Evolutionary conservation across 1,284 basidiomycete species (phyloP).

Genomic region (Cryptococcus sp.): DNA sequence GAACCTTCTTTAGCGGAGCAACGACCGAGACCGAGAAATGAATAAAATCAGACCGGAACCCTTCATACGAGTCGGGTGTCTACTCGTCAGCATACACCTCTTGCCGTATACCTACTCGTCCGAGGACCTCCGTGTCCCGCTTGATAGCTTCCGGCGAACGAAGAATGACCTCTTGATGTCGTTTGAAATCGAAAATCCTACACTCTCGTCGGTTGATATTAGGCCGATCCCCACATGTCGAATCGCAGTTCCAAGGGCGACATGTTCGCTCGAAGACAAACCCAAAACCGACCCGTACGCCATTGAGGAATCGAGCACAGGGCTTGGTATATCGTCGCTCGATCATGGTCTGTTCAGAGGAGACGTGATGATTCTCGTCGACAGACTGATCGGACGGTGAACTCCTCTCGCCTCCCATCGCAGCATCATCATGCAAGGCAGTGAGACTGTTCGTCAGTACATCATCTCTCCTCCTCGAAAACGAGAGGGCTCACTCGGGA

Average conservation of each 20-base stretch:
- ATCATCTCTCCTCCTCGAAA: background rate
- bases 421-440: constrained; percentile 49
- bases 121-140: constrained; percentile 22
- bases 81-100: constrained; percentile 6
- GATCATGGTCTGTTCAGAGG: constrained; percentile 23
- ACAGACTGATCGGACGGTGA: background rate
- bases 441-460: constrained; percentile 37
- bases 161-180: constrained; percentile 74
- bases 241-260: constrained; percentile 58
- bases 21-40: constrained; percentile 85
- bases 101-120: constrained; percentile 53
- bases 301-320: constrained; percentile 77
- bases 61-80: constrained; percentile 68
- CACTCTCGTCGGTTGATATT: constrained; percentile 70
- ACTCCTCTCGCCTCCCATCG: constrained; percentile 40
- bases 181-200: constrained; percentile 72
- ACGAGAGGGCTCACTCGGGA: constrained; percentile 61
- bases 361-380: constrained; percentile 5
- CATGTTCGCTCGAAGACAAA: constrained; percentile 81
- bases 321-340: constrained; percentile 49
- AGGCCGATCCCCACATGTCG: constrained; percentile 48
- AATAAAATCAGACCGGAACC: constrained; percentile 89
- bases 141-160: constrained; percentile 51
- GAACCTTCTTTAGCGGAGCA: constrained; percentile 51
- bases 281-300: constrained; percentile 87